Conservation (phyloP, 306 rosid genomes). For the Acacia confusa region DNA sequence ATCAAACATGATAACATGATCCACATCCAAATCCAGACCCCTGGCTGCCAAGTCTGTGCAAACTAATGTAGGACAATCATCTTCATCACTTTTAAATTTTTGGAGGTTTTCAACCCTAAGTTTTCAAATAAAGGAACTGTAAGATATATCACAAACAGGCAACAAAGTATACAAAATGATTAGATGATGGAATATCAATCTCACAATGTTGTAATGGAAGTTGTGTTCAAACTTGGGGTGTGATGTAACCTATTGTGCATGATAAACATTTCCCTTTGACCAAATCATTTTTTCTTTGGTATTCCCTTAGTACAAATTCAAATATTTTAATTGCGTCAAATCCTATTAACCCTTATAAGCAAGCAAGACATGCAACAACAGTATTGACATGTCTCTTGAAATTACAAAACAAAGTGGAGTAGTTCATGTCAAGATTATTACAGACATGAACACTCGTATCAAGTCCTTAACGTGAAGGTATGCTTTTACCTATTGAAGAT, state of each 20-base stretch:
- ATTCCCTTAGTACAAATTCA: not conserved
- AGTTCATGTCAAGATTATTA: not conserved
- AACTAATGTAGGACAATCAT: conserved; percentile 91
- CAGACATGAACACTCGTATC: not conserved
- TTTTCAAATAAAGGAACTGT: conserved; percentile 23
- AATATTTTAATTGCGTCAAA: not conserved
- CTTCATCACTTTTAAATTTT: conserved; percentile 82
- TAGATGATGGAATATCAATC: not conserved
- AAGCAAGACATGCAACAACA: conserved; percentile 12
- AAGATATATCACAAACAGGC: conserved; percentile 15
- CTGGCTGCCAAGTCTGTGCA: conserved; percentile 98
- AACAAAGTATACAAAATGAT: not conserved
- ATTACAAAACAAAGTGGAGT: not conserved
- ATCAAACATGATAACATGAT: conserved; percentile 98
- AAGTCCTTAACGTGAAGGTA: not conserved
- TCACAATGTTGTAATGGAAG: not conserved
- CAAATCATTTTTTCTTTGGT: not conserved
- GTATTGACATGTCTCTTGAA: not conserved
- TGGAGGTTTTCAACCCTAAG: conserved; percentile 91
- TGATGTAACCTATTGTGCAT: not conserved
- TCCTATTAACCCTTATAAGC: not conserved
- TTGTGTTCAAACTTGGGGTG: not conserved
- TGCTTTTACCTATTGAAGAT: not conserved
- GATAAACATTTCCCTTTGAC: not conserved
- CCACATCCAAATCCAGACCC: conserved; percentile 95